Conservation (phyloP, 2,329 filamentous ascomycete species). For the Colletotrichum euphorbiae region DNA sequence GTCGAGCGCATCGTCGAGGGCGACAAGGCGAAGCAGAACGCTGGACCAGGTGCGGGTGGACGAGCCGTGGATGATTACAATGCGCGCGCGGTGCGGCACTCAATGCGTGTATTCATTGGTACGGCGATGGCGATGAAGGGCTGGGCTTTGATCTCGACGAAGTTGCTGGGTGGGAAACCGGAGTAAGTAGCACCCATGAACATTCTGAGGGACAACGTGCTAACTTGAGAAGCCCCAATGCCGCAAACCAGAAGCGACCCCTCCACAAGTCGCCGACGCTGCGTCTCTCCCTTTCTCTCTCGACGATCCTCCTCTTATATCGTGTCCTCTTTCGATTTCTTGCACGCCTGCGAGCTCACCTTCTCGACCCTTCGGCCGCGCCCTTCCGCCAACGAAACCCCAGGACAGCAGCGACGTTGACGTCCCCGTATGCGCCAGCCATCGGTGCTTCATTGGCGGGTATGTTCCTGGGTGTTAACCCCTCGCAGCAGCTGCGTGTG, state of each 20-base stretch:
- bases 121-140: slow-evolving; percentile 73
- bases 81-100: slow-evolving; percentile 76
- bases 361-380: slow-evolving; percentile 82
- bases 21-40: slow-evolving; percentile 45
- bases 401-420: slow-evolving; percentile 77
- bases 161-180: slow-evolving; percentile 58
- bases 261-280: slow-evolving; percentile 76
- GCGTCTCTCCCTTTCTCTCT: slow-evolving; percentile 84
- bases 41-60: slow-evolving; percentile 48
- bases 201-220: neutral
- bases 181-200: slow-evolving; percentile 52
- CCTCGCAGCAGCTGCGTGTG: slow-evolving; percentile 74
- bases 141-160: slow-evolving; percentile 62
- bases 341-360: slow-evolving; percentile 78
- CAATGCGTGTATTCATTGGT: slow-evolving; percentile 75
- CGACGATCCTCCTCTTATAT: slow-evolving; percentile 88
- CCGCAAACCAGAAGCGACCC: slow-evolving; percentile 59
- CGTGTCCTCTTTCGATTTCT: slow-evolving; percentile 93
- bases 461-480: slow-evolving; percentile 81
- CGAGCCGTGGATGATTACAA: slow-evolving; percentile 70
- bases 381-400: slow-evolving; percentile 89
- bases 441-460: slow-evolving; percentile 92
- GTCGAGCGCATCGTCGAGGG: slow-evolving; percentile 61
- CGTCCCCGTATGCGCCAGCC: slow-evolving; percentile 85
- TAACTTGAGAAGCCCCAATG: slow-evolving; percentile 42